Conservation (phyloP, 1,284 basidiomycete species). For the Vanrija sp. region DNA sequence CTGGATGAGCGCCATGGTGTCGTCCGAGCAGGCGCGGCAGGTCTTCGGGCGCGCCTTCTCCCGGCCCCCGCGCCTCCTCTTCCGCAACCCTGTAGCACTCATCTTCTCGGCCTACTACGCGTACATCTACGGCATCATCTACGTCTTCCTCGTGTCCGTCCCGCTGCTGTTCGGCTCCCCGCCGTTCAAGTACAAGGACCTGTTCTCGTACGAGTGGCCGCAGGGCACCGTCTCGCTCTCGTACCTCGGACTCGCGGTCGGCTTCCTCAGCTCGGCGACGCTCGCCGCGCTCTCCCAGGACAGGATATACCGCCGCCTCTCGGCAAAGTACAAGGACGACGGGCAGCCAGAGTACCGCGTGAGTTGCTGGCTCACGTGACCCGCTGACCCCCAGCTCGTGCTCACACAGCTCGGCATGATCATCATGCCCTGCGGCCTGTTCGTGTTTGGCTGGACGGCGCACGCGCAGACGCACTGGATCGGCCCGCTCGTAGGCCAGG, state of each 20-base stretch:
- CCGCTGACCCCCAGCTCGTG: constrained; percentile 33
- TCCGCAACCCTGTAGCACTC: constrained; percentile 48
- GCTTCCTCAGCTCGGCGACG: constrained; percentile 45
- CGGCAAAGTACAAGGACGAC: constrained; percentile 27
- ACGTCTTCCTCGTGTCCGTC: constrained; percentile 49
- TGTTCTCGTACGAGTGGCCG: constrained; percentile 50
- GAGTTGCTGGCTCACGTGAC: constrained; percentile 10
- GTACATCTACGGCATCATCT: constrained; percentile 50
- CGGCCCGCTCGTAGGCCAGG: constrained; percentile 39
- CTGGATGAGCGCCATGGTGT: constrained; percentile 42
- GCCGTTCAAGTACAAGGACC: constrained; percentile 30
- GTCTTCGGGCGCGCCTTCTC: constrained; percentile 39
- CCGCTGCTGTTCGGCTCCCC: constrained; percentile 48
- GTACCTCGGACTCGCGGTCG: constrained; percentile 49
- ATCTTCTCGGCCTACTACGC: constrained; percentile 51
- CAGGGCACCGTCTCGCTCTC: constrained; percentile 44
- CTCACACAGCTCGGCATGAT: constrained; percentile 51
- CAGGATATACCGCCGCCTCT: constrained; percentile 47
- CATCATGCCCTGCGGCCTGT: constrained; percentile 49
- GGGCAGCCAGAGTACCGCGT: constrained; percentile 50
- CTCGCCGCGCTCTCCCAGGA: constrained; percentile 48
- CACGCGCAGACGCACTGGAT: constrained; percentile 47
- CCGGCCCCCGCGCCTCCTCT: constrained; percentile 48
- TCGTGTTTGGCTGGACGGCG: constrained; percentile 49
- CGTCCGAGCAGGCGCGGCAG: constrained; percentile 21